Conservation (phyloP, 2,329 filamentous ascomycete genomes). For the Penicillium psychrosexuale region DNA sequence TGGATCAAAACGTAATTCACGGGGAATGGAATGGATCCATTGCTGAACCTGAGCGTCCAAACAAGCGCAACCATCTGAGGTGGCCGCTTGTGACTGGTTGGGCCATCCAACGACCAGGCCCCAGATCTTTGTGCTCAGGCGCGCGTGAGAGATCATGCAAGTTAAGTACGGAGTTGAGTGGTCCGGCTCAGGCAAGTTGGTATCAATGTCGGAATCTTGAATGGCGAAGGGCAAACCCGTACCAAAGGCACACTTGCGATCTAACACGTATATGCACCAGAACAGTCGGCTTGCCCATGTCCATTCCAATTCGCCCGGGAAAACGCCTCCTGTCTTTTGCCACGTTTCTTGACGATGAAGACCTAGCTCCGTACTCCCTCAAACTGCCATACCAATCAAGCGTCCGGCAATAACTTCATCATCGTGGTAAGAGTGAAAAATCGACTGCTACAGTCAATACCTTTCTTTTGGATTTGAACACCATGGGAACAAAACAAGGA, state of each 20-base stretch:
- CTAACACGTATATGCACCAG: slow-evolving; percentile 53
- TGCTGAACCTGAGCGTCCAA: slow-evolving; percentile 46
- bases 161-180: slow-evolving; percentile 42
- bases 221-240: slow-evolving; percentile 51
- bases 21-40: slow-evolving; percentile 48
- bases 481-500: too few species aligned
- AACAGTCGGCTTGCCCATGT: slow-evolving; percentile 43
- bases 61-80: slow-evolving; percentile 40
- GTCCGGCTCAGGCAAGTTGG: slow-evolving; percentile 46
- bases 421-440: slow-evolving; percentile 45
- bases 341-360: slow-evolving; percentile 49
- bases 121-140: slow-evolving; percentile 49
- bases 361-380: slow-evolving; percentile 50
- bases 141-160: slow-evolving; percentile 50
- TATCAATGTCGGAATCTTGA: slow-evolving; percentile 51
- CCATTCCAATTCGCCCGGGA: slow-evolving; percentile 37
- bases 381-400: slow-evolving; percentile 47
- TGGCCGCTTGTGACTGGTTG: slow-evolving; percentile 30
- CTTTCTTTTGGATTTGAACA: background rate
- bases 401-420: slow-evolving; percentile 52
- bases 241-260: slow-evolving; percentile 53
- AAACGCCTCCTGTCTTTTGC: slow-evolving; percentile 32
- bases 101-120: slow-evolving; percentile 42
- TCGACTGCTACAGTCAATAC: slow-evolving; percentile 24
- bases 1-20: slow-evolving; percentile 41